A percentile compares a stretch with the other conserved stretches of the same genome.
These are phyloP conservation scores for Metschnikowia continentalis DNA, from an alignment of 805 yeast genomes.

Conservation along the genomic window DNA sequence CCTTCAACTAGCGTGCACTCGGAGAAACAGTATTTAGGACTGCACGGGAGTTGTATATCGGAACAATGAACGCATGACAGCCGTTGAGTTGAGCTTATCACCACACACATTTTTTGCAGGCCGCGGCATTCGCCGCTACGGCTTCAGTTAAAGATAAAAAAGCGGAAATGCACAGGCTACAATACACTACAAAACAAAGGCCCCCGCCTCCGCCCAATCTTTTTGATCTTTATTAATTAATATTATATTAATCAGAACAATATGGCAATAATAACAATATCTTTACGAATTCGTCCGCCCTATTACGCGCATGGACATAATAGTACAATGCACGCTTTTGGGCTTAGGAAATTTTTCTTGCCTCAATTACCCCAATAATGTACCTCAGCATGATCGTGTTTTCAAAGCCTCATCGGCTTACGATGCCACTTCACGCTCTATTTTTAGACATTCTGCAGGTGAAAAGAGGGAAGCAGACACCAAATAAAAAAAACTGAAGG, in stretches of 20 bases:
- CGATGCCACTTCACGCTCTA: background rate
- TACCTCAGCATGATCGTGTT: background rate
- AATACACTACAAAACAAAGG: no score
- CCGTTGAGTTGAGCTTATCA: background rate
- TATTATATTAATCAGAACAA: no score
- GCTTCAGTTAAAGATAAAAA: background rate
- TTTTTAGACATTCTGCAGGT: background rate
- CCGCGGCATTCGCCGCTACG: background rate
- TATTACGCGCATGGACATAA: no score
- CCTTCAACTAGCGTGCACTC: background rate
- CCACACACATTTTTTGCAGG: background rate
- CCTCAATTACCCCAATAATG: background rate
- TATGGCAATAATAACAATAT: no score
- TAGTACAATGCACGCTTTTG: background rate
- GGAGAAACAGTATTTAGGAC: background rate
- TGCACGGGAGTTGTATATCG: background rate
- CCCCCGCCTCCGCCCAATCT: no score
- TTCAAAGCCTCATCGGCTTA: background rate
- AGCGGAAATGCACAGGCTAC: background rate
- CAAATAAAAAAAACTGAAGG: background rate
- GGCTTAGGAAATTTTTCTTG: background rate
- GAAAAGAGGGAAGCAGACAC: no score
- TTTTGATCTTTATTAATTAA: no score
- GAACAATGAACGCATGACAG: background rate
- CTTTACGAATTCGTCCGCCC: no score